Evolutionary conservation across 2,329 filamentous ascomycete species (phyloP).

Genomic region (Trichoderma harzianum): DNA sequence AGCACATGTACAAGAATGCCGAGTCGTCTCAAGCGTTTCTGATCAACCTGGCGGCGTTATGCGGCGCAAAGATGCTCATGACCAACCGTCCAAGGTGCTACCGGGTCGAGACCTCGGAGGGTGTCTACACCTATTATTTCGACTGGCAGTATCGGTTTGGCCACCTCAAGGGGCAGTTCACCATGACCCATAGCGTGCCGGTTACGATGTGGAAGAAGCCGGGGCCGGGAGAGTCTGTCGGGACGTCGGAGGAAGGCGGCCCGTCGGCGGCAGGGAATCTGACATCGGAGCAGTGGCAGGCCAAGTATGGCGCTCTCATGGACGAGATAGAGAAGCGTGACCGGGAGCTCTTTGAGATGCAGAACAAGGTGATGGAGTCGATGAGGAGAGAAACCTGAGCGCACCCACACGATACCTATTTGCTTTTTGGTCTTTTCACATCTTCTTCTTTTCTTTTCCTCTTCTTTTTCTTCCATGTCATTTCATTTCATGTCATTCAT

Average conservation of each 20-base stretch:
- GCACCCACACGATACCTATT: constrained; percentile 18
- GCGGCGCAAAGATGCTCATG: constrained; percentile 52
- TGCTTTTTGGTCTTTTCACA: background rate
- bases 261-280: constrained; percentile 24
- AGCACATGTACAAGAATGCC: constrained; percentile 50
- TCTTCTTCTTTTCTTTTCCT: background rate
- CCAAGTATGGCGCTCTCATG: constrained; percentile 55
- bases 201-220: constrained; percentile 40
- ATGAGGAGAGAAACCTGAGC: constrained; percentile 25
- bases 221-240: constrained; percentile 23
- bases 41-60: constrained; percentile 56
- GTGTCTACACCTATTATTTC: constrained; percentile 47
- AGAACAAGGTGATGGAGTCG: constrained; percentile 41
- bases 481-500: background rate
- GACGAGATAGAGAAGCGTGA: constrained; percentile 58
- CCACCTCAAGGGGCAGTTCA: constrained; percentile 49
- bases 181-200: constrained; percentile 48
- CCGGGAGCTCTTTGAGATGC: constrained; percentile 46
- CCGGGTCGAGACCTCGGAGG: constrained; percentile 41
- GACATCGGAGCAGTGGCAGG: constrained; percentile 46
- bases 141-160: constrained; percentile 57
- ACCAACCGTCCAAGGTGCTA: constrained; percentile 39
- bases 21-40: constrained; percentile 53
- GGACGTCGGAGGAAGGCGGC: constrained; percentile 9
- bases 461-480: background rate